Base-by-base conservation (phyloP, 2,329 filamentous ascomycete species). In the Metarhizium rileyi region DNA sequence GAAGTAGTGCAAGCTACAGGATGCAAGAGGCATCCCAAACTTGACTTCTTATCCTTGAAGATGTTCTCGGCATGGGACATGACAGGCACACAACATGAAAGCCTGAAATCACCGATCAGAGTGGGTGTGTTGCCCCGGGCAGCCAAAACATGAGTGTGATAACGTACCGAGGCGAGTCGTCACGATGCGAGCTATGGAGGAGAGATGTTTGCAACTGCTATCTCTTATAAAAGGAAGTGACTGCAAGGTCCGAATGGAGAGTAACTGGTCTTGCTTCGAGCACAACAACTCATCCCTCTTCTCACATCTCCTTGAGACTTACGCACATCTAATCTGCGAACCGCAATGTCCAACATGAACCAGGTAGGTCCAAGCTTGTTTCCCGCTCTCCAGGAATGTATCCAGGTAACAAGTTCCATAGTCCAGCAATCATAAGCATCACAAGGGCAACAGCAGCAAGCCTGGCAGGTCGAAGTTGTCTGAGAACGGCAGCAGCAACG, bases 51-150 rank as follows among this genome's bases (percentile, higher is more conserved):
- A 40, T 28, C 20, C 20, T 14, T 25, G 14, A 28, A 23, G n/a
- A 38, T n/a, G 10, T 23, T 20, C 16, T 7, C 26, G 22, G 20
- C 8, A 18, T 28, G 26, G 30, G 18, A 42, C 52, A 25, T n/a
- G 33, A 43, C 12, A 44, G 46, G 50, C 45, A 50, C 54, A 56
- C 54, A 49, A 50, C 50, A 56, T 59, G 51, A 52, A 51, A 45
- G 57, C 57, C 56, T 53, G 55, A 61, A 44, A 52, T 55, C 45
- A 52, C 51, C 48, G 55, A 50, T 33, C 44, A 51, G 44, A 36
- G 8, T 36, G 20, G 48, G 45, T 44, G 35, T 48, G 45, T 49
- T 43, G 33, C 25, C 28, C 43, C 62, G 57, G 61, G 59, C 59
- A 59, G 51, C 56, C 48, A 61, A 48, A 52, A 30, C 26, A 36